Conservation (phyloP, 352 stramenopile genomes). For the Lagenidium sp. region DNA sequence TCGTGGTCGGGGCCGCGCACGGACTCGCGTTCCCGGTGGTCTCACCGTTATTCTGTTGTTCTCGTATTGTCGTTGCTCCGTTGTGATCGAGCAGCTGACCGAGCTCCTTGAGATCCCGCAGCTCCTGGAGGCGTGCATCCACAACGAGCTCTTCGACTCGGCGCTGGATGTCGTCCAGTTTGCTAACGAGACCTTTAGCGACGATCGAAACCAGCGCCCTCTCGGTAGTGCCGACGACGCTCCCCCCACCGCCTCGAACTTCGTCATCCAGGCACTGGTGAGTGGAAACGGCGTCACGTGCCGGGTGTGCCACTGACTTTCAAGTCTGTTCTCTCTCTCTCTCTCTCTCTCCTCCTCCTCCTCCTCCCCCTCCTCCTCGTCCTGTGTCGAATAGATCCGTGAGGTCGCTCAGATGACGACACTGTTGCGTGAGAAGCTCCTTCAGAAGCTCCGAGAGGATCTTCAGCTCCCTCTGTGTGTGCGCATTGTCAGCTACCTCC, state of each 20-base stretch:
- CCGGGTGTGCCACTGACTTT: too few species aligned
- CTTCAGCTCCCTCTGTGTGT: slow-evolving; percentile 75
- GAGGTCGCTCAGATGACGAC: slow-evolving; percentile 63
- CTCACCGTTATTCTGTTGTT: too few species aligned
- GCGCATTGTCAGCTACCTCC: slow-evolving; percentile 68
- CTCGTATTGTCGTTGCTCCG: slow-evolving; percentile 7
- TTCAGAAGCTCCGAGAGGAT: slow-evolving; percentile 80
- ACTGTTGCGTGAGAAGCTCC: slow-evolving; percentile 56
- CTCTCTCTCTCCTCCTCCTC: too few species aligned
- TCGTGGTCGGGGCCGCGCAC: too few species aligned
- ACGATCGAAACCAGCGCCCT: slow-evolving; percentile 13
- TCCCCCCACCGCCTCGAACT: slow-evolving; percentile 16
- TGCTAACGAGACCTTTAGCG: slow-evolving; percentile 55
- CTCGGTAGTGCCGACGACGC: background rate
- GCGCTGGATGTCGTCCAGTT: slow-evolving; percentile 95
- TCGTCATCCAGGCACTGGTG: slow-evolving; percentile 58
- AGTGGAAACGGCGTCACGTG: too few species aligned
- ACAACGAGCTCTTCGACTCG: slow-evolving; percentile 95
- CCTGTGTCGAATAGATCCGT: slow-evolving; percentile 30
- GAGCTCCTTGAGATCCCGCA: slow-evolving; percentile 97
- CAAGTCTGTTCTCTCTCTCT: too few species aligned
- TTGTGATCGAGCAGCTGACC: slow-evolving; percentile 61
- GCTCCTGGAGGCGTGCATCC: slow-evolving; percentile 94
- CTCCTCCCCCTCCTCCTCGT: too few species aligned
- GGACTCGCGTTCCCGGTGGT: too few species aligned